Conservation (phyloP, 2,329 filamentous ascomycete species). For the Fusarium graminum region DNA sequence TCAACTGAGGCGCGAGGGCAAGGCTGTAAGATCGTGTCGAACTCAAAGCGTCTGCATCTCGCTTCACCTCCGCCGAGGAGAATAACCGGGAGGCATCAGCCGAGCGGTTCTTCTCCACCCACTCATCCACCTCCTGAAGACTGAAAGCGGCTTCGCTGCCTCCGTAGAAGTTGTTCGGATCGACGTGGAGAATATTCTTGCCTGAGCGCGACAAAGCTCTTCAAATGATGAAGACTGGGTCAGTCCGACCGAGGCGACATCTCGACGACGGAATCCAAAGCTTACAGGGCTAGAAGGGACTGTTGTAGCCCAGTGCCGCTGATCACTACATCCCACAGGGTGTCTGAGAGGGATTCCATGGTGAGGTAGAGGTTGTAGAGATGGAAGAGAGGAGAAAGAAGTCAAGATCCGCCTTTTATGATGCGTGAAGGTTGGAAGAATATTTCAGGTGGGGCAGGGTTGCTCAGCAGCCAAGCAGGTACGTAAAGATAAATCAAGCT, state of each 20-base stretch:
- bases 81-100: conserved; percentile 46
- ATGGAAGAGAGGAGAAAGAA: conserved; percentile 23
- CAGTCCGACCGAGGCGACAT: conserved; percentile 52
- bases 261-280: conserved; percentile 53
- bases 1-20: conserved; percentile 85
- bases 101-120: conserved; percentile 65
- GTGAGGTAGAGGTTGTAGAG: conserved; percentile 46
- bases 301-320: conserved; percentile 82
- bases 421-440: conserved; percentile 36
- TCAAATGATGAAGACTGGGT: conserved; percentile 52
- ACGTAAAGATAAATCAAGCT: conserved; percentile 16
- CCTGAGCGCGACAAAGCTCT: conserved; percentile 93
- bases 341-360: conserved; percentile 82
- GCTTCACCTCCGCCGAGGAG: conserved; percentile 53
- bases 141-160: conserved; percentile 87
- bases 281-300: conserved; percentile 84
- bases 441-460: conserved; percentile 44
- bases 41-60: conserved; percentile 61
- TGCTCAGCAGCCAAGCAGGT: conserved; percentile 13
- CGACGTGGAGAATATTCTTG: conserved; percentile 92
- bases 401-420: conserved; percentile 29
- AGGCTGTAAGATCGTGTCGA: conserved; percentile 83
- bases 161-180: conserved; percentile 90
- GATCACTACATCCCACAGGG: conserved; percentile 83
- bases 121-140: conserved; percentile 82